These are phyloP conservation scores for Cladosporium sp. DNA, from an alignment of 2,329 filamentous ascomycete species.

Conservation along the genomic window DNA sequence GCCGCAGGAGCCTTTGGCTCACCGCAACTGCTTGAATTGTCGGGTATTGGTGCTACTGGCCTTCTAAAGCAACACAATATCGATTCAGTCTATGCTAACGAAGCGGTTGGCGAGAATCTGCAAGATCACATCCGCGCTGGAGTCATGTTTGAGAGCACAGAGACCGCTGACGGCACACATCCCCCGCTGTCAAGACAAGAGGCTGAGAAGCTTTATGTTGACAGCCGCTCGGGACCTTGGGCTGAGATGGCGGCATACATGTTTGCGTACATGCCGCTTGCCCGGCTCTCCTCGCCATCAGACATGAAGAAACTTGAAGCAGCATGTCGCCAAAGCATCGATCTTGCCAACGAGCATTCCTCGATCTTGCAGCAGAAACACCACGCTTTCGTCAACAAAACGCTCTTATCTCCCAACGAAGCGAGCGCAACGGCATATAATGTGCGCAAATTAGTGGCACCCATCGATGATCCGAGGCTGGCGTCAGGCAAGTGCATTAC, in stretches of 20 bases:
- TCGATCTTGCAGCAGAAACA: conserved; percentile 13
- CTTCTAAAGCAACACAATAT: conserved; percentile 17
- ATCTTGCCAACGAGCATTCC: conserved; percentile 13
- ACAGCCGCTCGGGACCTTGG: conserved; percentile 18
- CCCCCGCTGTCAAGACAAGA: conserved; percentile 7
- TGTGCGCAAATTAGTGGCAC: conserved; percentile 13
- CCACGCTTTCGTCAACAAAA: conserved; percentile 16
- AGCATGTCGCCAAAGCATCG: conserved; percentile 13
- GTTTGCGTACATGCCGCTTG: conserved; percentile 20
- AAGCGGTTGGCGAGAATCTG: conserved; percentile 25
- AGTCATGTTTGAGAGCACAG: conserved; percentile 21
- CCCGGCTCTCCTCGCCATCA: conserved; percentile 17
- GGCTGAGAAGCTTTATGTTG: conserved; percentile 14
- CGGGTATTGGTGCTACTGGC: conserved; percentile 43
- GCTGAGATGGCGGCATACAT: conserved; percentile 14
- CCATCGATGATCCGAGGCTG: neutral
- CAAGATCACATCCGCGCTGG: conserved; percentile 24
- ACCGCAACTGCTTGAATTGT: conserved; percentile 57
- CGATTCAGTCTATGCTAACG: conserved; percentile 16
- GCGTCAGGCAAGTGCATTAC: conserved; percentile 21
- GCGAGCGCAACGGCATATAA: conserved; percentile 20
- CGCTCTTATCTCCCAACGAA: conserved; percentile 18
- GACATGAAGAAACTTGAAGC: conserved; percentile 19
- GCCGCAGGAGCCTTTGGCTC: conserved; percentile 55
- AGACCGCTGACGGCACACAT: conserved; percentile 15